Evolutionary conservation across 2,329 filamentous ascomycete species (phyloP), one percentile per base, ranked within the genome.

Genomic region (Talaromyces sp.): DNA sequence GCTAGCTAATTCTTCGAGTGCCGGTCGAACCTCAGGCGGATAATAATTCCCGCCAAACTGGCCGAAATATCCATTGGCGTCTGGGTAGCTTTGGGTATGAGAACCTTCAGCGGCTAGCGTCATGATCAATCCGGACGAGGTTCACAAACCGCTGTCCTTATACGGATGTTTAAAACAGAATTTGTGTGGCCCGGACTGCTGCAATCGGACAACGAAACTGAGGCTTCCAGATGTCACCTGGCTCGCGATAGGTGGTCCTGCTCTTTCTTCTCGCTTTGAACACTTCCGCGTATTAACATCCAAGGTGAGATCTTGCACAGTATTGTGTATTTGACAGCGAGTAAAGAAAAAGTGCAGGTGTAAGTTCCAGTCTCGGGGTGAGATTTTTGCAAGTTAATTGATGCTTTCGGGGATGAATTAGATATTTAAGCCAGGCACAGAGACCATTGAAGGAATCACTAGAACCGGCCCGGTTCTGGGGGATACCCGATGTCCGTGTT

Each of bases 31-130:
- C 13, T 58, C 62, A 2, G 22, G 49, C 2, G 64, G 64, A 58
- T 65, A 65, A 17, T 63, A 59, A 44, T 65, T 63, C 22, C 61
- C 65, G 55, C 60, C 59, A 58, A 62, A 63, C 33, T 32, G 33
- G 32, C 55, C 55, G 32, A 44, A 57, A 30, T 44, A 57, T n/a
- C 55, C 55, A 30, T 65, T 39, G 25, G 44, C 47, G 30, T 65
- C 52, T 22, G 63, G 63, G 19, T 57, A 49, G 52, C 59, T 57
- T 32, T 63, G 53, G 36, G 52, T 32, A 55, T 65, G 47, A 36
- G 58, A 30, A 49, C 8, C 28, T 22, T 10, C 4, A 13, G 19
- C 9, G 19, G 10, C 44, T 19, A 7, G 44, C 19, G 27, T 27
- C 19, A 10, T 51, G 19, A 11, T 19, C 19, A 51, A 51, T 27